Conservation (phyloP, 2,329 filamentous ascomycete genomes). For the Colletotrichum salicis region DNA sequence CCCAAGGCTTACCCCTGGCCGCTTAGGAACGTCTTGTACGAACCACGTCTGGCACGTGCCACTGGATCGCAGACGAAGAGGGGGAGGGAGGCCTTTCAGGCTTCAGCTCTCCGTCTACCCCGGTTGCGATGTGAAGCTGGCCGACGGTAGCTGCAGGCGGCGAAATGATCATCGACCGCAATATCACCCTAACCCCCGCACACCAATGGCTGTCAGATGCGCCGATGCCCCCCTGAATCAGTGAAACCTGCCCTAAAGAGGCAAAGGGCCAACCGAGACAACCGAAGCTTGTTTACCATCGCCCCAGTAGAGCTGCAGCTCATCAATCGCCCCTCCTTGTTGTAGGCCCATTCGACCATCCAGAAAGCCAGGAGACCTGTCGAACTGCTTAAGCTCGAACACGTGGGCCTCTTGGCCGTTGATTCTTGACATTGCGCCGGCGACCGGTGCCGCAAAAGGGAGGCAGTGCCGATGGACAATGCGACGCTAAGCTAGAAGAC, state of each 20-base stretch:
- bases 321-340: neutral
- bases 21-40: constrained; percentile 5
- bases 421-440: neutral
- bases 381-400: constrained; percentile 15
- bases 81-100: neutral
- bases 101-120: constrained; percentile 1
- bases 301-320: neutral
- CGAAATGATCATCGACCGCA: neutral
- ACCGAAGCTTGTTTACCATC: neutral
- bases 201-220: neutral
- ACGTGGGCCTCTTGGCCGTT: constrained; percentile 18
- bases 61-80: neutral
- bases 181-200: constrained; percentile 11
- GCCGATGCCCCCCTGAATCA: constrained; percentile 7
- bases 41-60: constrained; percentile 5
- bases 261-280: neutral
- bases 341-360: neutral
- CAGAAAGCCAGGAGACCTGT: neutral
- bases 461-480: constrained; percentile 24
- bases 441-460: constrained; percentile 12
- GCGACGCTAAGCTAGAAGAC: constrained; percentile 18
- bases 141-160: neutral
- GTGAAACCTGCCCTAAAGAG: constrained; percentile 4
- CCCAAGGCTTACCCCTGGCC: neutral
- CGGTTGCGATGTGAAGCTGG: neutral